Evolutionary conservation across 345 rosid genomes (phyloP).

Genomic region (Adansonia digitata): DNA sequence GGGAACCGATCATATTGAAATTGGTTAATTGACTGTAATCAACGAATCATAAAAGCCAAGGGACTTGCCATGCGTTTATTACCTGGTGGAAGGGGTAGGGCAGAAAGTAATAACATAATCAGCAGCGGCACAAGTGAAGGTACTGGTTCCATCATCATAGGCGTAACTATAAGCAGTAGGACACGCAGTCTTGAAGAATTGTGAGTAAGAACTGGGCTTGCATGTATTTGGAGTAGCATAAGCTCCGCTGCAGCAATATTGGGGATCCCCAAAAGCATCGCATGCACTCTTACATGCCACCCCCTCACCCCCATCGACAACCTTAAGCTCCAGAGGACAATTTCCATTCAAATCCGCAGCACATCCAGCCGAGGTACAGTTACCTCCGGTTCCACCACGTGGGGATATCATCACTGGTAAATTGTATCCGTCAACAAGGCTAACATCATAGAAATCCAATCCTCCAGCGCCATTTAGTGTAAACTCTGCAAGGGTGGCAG

Average conservation of each 20-base stretch:
- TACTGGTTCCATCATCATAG: slow-evolving; percentile 39
- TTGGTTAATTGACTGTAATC: background rate
- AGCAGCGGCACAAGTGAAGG: slow-evolving; percentile 34
- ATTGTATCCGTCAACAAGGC: slow-evolving; percentile 75
- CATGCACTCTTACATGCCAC: slow-evolving; percentile 75
- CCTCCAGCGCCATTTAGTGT: slow-evolving; percentile 44
- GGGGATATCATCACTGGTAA: slow-evolving; percentile 54
- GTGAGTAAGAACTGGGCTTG: slow-evolving; percentile 45
- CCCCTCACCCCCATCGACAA: slow-evolving; percentile 19
- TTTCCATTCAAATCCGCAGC: slow-evolving; percentile 42
- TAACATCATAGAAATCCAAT: slow-evolving; percentile 60
- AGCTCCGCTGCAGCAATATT: slow-evolving; percentile 61
- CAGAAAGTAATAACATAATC: slow-evolving; percentile 34
- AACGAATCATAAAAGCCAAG: background rate
- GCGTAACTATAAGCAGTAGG: slow-evolving; percentile 43
- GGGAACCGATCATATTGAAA: background rate
- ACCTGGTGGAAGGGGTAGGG: slow-evolving; percentile 26
- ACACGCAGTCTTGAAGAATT: slow-evolving; percentile 47
- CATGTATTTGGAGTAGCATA: slow-evolving; percentile 49
- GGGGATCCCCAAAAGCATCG: slow-evolving; percentile 42
- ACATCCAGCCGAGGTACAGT: slow-evolving; percentile 51
- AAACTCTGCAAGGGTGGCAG: slow-evolving; percentile 57
- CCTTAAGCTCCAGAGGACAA: slow-evolving; percentile 53
- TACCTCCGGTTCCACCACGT: slow-evolving; percentile 34
- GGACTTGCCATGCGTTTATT: background rate